phyloP scores from a whole-genome alignment of 2,329 filamentous ascomycete genomes.

The Leptographium lundbergii region DNA sequence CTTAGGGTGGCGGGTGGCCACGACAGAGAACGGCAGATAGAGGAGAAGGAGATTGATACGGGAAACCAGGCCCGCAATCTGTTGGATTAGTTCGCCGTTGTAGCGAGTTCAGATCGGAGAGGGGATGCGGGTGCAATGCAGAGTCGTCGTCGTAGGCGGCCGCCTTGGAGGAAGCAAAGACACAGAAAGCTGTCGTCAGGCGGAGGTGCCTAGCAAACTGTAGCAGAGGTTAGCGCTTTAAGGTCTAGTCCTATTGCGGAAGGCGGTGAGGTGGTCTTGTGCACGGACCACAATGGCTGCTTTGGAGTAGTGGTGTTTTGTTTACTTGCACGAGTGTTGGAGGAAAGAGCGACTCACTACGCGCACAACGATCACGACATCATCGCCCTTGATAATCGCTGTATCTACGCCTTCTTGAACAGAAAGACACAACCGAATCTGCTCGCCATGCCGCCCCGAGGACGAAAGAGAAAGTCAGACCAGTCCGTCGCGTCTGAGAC shows the following conservation, averaged over 20 bases:
- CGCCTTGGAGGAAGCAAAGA: background rate
- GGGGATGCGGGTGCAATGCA: background rate
- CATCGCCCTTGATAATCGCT: background rate
- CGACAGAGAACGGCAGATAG: background rate
- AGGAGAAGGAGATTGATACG: background rate
- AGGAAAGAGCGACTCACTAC: background rate
- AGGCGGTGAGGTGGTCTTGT: conserved; percentile 5
- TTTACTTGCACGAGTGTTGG: conserved; percentile 7
- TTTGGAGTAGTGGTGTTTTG: conserved; percentile 5
- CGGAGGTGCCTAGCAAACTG: conserved; percentile 9
- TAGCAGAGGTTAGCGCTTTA: background rate
- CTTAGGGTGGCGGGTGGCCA: background rate
- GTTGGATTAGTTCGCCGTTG: background rate
- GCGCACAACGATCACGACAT: background rate
- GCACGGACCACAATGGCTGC: conserved; percentile 8
- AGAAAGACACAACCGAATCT: background rate
- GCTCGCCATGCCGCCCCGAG: conserved; percentile 32
- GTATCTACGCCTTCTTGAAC: background rate
- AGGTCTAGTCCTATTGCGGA: conserved; percentile 1
- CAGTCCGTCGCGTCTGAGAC: conserved; percentile 18
- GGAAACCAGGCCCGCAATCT: background rate
- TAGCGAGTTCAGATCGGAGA: background rate
- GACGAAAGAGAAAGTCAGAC: conserved; percentile 33
- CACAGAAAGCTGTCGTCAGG: conserved; percentile 13
- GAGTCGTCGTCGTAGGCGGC: background rate